A percentile compares a stretch with the other conserved stretches of the same genome.
phyloP scores from a whole-genome alignment of 495 filamentous ascomycete genomes.

The Elaphomyces granulatus region DNA sequence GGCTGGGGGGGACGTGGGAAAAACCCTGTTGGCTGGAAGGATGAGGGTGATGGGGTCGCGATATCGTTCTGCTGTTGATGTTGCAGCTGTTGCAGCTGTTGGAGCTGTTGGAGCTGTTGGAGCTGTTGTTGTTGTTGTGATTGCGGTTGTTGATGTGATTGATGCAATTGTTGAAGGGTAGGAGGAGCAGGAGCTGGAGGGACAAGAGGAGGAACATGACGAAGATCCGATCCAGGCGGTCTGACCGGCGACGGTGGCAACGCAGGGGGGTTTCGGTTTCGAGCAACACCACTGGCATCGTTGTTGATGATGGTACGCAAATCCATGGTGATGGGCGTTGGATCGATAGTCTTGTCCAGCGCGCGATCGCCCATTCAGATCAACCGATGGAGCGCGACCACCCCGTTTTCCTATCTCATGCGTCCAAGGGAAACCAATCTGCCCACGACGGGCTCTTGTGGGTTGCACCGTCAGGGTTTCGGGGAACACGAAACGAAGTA shows the following conservation, averaged over 20 bases:
- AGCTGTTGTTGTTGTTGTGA: too few species aligned
- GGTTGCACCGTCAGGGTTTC: too few species aligned
- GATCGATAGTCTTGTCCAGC: background rate
- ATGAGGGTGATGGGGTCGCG: constrained; percentile 8
- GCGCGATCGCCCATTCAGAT: background rate
- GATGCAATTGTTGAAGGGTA: constrained; percentile 17
- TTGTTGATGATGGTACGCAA: constrained; percentile 40
- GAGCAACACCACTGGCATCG: constrained; percentile 24
- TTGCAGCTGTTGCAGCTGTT: too few species aligned
- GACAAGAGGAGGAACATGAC: constrained; percentile 9
- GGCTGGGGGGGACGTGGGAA: constrained; percentile 28
- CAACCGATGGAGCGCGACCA: background rate
- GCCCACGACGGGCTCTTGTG: too few species aligned
- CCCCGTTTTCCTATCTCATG: background rate
- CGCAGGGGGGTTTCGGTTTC: constrained; percentile 12
- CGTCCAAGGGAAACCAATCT: too few species aligned
- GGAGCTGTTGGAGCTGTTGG: too few species aligned
- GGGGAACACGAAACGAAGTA: too few species aligned
- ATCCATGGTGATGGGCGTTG: constrained; percentile 29
- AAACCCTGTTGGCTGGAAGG: constrained; percentile 17
- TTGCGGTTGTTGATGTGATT: too few species aligned
- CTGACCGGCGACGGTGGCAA: constrained; percentile 13
- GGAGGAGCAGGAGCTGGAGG: constrained; percentile 12
- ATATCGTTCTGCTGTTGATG: constrained; percentile 1
- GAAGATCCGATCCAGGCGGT: constrained; percentile 9